Percentiles rank a stretch among this genome's conserved stretches.
These are phyloP conservation scores for Eucalyptus shirleyi DNA, from an alignment of 345 rosid species.

Conservation along the genomic window DNA sequence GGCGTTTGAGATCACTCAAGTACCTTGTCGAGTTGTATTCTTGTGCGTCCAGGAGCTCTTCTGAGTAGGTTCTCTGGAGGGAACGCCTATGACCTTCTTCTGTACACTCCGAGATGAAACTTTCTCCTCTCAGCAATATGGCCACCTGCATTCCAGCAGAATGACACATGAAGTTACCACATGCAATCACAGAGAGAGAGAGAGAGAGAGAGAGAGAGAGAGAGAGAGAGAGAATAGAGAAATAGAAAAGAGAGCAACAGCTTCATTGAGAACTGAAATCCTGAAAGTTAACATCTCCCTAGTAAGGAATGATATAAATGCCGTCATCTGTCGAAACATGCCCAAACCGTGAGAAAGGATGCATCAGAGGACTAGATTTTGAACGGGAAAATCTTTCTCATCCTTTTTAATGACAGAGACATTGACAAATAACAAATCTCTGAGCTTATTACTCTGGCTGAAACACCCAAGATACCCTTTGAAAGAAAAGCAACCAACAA, in stretches of 20 bases:
- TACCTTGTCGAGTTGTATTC: slow-evolving; percentile 76
- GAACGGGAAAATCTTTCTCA: not conserved
- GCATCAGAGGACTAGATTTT: not conserved
- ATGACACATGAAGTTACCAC: not conserved
- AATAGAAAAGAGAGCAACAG: not conserved
- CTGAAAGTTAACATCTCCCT: not conserved
- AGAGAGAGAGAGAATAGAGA: not conserved
- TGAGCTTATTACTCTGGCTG: not conserved
- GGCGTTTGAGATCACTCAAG: slow-evolving; percentile 37
- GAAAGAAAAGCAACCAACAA: not conserved
- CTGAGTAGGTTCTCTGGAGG: slow-evolving; percentile 56
- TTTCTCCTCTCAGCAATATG: slow-evolving; percentile 53
- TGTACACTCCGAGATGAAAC: slow-evolving; percentile 5
- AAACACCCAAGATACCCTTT: not conserved
- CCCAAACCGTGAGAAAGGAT: not conserved
- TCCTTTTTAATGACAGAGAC: not conserved
- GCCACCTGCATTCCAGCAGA: slow-evolving; percentile 38
- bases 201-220: not conserved
- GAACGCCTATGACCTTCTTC: slow-evolving; percentile 10
- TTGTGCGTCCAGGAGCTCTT: slow-evolving; percentile 47
- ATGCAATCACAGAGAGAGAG: not conserved
- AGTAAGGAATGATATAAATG: not conserved
- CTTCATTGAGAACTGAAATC: not conserved
- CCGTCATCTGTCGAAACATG: not conserved
- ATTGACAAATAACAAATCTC: not conserved